Evolutionary conservation across 2,329 filamentous ascomycete species (phyloP).

Genomic region (Monilinia vaccinii-corymbosi): DNA sequence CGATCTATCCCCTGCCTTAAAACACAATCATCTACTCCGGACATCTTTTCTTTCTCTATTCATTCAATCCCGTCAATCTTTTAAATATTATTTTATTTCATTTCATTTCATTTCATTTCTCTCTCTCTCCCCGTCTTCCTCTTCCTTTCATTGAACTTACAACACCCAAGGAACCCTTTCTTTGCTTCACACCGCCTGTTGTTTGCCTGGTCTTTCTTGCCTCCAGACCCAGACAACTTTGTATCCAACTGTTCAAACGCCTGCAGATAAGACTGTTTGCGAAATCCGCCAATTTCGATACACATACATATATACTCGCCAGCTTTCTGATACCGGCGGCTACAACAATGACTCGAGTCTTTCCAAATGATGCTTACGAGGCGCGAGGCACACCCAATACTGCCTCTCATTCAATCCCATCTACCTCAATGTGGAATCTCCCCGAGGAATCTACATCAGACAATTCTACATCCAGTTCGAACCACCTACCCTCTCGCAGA

Average conservation of each 20-base stretch:
- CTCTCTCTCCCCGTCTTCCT: background rate
- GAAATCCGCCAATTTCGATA: background rate
- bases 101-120: background rate
- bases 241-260: background rate
- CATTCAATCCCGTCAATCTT: no score
- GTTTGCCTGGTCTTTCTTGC: background rate
- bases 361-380: conserved; percentile 37
- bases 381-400: conserved; percentile 33
- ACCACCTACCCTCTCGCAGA: conserved; percentile 28
- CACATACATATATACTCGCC: background rate
- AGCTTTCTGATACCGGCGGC: background rate
- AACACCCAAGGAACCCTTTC: background rate
- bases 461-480: background rate
- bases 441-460: background rate
- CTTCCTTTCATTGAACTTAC: background rate
- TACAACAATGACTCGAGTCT: conserved; percentile 30
- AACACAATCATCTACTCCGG: no score
- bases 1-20: no score
- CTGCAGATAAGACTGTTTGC: background rate
- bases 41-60: no score
- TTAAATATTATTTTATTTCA: no score
- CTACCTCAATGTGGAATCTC: background rate
- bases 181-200: background rate
- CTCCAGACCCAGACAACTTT: background rate
- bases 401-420: background rate